phyloP scores from a whole-genome alignment of 2,329 filamentous ascomycete genomes.

The Aspergillus sp. region DNA sequence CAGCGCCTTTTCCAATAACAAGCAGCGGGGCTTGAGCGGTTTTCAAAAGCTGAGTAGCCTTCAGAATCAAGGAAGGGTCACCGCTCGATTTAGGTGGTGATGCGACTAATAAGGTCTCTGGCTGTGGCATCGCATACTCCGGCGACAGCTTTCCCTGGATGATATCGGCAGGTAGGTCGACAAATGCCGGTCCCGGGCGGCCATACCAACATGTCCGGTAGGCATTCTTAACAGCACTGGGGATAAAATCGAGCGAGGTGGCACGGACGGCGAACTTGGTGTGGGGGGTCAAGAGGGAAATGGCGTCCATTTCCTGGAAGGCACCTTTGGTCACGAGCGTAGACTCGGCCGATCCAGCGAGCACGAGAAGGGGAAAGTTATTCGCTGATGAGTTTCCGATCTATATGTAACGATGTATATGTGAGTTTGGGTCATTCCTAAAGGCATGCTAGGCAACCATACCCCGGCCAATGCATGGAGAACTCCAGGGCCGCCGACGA shows the following conservation, averaged over 20 bases:
- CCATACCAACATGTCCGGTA: constrained; percentile 61
- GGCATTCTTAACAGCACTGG: constrained; percentile 54
- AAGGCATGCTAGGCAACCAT: constrained; percentile 18
- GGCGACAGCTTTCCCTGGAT: constrained; percentile 50
- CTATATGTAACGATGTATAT: constrained; percentile 23
- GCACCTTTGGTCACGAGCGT: constrained; percentile 57
- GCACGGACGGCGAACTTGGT: constrained; percentile 57
- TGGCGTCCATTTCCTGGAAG: constrained; percentile 63
- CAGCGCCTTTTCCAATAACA: constrained; percentile 61
- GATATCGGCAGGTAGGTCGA: constrained; percentile 61
- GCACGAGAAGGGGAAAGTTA: constrained; percentile 58
- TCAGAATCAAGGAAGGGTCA: constrained; percentile 49
- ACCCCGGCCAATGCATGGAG: constrained; percentile 63
- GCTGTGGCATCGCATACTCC: constrained; percentile 28
- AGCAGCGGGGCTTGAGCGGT: constrained; percentile 56
- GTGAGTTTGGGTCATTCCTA: neutral
- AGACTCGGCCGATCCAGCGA: constrained; percentile 60
- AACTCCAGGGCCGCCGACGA: constrained; percentile 64
- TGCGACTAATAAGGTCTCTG: constrained; percentile 37
- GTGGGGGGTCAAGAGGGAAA: constrained; percentile 58
- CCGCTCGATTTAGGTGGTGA: constrained; percentile 50
- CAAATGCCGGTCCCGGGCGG: constrained; percentile 57
- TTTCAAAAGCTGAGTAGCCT: constrained; percentile 51
- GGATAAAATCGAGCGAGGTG: constrained; percentile 51
- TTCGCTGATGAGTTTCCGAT: constrained; percentile 59